Percentiles rank a stretch among this genome's conserved stretches.
Evolutionary conservation across 2,329 filamentous ascomycete genomes (phyloP).

Genomic region (Grosmannia huntii): DNA sequence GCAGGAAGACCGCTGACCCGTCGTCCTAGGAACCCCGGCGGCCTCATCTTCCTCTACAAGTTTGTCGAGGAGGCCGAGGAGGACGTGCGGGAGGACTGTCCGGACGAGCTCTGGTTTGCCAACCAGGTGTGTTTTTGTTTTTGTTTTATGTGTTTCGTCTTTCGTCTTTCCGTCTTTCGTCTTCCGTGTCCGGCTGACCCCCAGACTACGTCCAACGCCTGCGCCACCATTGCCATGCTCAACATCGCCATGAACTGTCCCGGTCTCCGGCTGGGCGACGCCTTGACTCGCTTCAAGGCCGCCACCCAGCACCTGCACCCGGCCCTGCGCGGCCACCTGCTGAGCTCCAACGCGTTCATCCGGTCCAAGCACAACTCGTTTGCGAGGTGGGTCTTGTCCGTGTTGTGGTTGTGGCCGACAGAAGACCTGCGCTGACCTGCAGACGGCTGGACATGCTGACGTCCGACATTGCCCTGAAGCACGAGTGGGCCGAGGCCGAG

Average conservation of each 20-base stretch:
- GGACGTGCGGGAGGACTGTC: constrained; percentile 40
- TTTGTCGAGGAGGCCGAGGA: constrained; percentile 43
- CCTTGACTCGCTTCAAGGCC: constrained; percentile 59
- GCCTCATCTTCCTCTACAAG: constrained; percentile 79
- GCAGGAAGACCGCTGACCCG: no score
- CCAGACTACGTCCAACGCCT: constrained; percentile 70
- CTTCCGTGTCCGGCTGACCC: background rate
- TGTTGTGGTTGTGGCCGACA: no score
- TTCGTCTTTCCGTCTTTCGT: no score
- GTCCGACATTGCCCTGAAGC: constrained; percentile 52
- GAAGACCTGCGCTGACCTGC: background rate
- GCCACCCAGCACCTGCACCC: constrained; percentile 58
- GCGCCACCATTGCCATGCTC: constrained; percentile 81
- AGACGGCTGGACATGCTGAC: constrained; percentile 61
- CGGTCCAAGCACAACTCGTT: constrained; percentile 81
- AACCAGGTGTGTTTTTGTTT: constrained; percentile 52
- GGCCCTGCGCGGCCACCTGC: constrained; percentile 59
- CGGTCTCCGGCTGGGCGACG: constrained; percentile 52
- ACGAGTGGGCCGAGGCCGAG: constrained; percentile 31
- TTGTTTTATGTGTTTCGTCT: background rate
- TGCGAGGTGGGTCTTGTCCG: constrained; percentile 38
- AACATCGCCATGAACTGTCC: constrained; percentile 86
- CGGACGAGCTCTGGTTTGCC: constrained; percentile 33
- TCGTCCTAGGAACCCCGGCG: constrained; percentile 58
- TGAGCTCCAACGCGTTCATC: constrained; percentile 64